These are phyloP conservation scores for Annulohypoxylon truncatum DNA, from an alignment of 2,329 filamentous ascomycete genomes.

Conservation along the genomic window DNA sequence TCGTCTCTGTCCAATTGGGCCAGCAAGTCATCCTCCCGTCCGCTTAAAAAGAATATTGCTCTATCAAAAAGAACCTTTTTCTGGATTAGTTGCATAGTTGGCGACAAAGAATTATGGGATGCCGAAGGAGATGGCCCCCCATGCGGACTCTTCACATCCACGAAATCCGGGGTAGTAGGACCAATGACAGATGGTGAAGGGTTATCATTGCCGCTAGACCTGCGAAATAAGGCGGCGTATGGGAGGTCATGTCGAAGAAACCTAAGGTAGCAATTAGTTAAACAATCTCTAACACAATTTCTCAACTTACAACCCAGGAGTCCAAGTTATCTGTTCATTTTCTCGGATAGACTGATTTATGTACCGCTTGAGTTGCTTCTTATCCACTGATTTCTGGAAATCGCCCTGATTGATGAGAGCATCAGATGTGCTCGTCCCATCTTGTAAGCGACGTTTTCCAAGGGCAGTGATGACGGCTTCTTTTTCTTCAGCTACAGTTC, in stretches of 20 bases:
- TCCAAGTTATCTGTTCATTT: background rate
- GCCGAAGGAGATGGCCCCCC: background rate
- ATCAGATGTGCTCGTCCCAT: conserved; percentile 20
- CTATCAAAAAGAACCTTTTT: conserved; percentile 20
- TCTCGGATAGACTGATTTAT: conserved; percentile 33
- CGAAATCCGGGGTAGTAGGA: conserved; percentile 20
- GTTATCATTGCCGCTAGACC: background rate
- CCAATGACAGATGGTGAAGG: conserved; percentile 7
- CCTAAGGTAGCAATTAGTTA: background rate
- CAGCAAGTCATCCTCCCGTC: conserved; percentile 28
- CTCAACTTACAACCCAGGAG: conserved; percentile 15
- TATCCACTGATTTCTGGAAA: conserved; percentile 31
- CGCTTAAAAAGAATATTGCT: conserved; percentile 33
- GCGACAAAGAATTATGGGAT: conserved; percentile 9
- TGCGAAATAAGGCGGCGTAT: conserved; percentile 19
- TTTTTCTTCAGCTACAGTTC: conserved; percentile 34
- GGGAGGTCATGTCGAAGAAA: conserved; percentile 27
- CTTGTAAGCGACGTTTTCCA: conserved; percentile 28
- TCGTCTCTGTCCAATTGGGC: conserved; percentile 17
- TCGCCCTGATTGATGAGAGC: conserved; percentile 30
- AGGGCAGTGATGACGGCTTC: conserved; percentile 26
- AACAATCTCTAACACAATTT: background rate
- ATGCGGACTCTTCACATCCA: conserved; percentile 9
- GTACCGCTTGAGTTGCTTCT: conserved; percentile 41
- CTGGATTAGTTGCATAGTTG: conserved; percentile 26